Evolutionary conservation across 495 filamentous ascomycete genomes (phyloP), one percentile per base, ranked within the genome.

Genomic region (Podospora anserina): DNA sequence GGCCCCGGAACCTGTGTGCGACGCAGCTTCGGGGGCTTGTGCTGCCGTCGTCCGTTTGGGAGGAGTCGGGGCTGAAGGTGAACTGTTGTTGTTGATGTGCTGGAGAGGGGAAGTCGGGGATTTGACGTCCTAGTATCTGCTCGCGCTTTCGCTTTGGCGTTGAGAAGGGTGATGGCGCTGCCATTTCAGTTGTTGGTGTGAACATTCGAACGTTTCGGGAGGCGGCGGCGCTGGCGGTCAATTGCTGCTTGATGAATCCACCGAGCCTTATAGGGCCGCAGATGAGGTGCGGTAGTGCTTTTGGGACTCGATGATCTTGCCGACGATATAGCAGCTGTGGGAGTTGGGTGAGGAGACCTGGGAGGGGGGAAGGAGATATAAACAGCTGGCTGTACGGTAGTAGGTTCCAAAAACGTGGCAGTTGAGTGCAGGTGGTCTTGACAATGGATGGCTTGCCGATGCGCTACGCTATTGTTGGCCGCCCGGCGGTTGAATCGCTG

Each of bases 1-100:
- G 79, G 60, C 87, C 83, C 69, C 86, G 84, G 71, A 93, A 88
- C 65, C 85, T 82, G 70, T 87, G 84, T 68, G 87, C 88, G 64
- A 92, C 88, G 44, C 79, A 84, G 16, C 86, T 85, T 68, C 86
- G 84, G 32, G 90, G 89, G 73, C 90, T 92, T 34, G 74, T 76
- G 69, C 74, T 79, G 56, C 78, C 79, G 39, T 80, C 79, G 27
- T 82, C 55, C n/a, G 55, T 79, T 60, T 70, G 20, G 44, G 76
- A 57, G 19, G 70, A 64, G 65, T 73, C 68, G 30, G 75, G 57
- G 64, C 79, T 76, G 59, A 83, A 83, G 1, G 81, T 78, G 69
- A 82, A 82, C 39, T 49, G 39, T 11, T 62, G 56, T 68, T 28
- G 68, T 53, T 23, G 64, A 61, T 9, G 64, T 72, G 64, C 74